phyloP scores from a whole-genome alignment of 163 green algal genomes.

The Coccomyxa subellipsoidea region DNA sequence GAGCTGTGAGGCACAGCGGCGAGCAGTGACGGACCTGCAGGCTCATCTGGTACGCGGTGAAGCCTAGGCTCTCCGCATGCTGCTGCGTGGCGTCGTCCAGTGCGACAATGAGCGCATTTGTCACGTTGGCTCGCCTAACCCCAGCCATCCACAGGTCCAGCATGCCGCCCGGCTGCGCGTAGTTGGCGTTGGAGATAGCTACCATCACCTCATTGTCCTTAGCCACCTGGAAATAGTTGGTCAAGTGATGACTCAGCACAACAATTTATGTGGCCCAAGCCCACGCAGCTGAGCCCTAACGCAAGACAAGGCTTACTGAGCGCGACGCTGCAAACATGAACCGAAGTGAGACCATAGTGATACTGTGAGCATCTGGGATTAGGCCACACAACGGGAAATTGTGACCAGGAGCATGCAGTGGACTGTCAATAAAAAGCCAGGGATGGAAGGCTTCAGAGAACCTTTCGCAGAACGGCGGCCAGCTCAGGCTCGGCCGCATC shows the following conservation, averaged over 20 bases:
- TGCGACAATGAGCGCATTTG: constrained; percentile 79
- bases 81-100: constrained; percentile 72
- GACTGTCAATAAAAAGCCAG: not conserved
- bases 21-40: too few species aligned
- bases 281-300: not conserved
- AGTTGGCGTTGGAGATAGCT: constrained; percentile 74
- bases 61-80: constrained; percentile 27
- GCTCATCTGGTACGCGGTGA: constrained; percentile 43
- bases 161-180: constrained; percentile 67
- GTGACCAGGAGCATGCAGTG: not conserved
- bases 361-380: not conserved
- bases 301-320: too few species aligned
- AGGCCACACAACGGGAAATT: not conserved
- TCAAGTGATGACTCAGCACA: too few species aligned
- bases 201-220: constrained; percentile 60
- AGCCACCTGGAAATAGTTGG: constrained; percentile 42
- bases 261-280: too few species aligned
- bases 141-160: constrained; percentile 70
- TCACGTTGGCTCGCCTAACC: constrained; percentile 45
- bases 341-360: not conserved
- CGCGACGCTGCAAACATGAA: too few species aligned
- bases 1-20: not conserved
- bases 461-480: constrained; percentile 33
- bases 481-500: constrained; percentile 35
- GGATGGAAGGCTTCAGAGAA: constrained; percentile 1